phyloP scores from a whole-genome alignment of 768 basidiomycete species.

The Tephrocybe sp. region DNA sequence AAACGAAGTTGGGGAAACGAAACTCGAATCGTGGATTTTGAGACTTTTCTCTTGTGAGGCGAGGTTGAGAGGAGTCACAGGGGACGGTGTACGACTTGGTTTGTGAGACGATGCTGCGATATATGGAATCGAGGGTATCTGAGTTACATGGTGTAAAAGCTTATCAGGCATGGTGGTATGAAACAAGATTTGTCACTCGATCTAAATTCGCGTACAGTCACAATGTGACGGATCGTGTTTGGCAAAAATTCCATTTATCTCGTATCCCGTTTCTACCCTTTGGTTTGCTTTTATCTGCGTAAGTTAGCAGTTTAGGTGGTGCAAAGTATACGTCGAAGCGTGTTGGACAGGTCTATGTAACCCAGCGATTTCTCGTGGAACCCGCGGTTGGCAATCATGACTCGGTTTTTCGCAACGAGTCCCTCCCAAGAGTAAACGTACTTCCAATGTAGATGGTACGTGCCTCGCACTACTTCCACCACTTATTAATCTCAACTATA shows the following conservation, averaged over 20 bases:
- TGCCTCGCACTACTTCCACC: too few relatives aligned
- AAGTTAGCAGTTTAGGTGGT: too few relatives aligned
- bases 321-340: too few relatives aligned
- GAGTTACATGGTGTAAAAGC: neutral
- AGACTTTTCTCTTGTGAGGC: constrained; percentile 44
- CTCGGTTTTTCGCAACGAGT: too few relatives aligned
- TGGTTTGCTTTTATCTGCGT: too few relatives aligned
- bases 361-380: too few relatives aligned
- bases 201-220: constrained; percentile 14
- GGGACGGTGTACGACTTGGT: constrained; percentile 8
- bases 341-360: too few relatives aligned
- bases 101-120: neutral
- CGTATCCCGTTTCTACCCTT: neutral
- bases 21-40: constrained; percentile 45
- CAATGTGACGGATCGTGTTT: constrained; percentile 19
- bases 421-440: too few relatives aligned
- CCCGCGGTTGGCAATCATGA: too few relatives aligned
- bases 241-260: neutral
- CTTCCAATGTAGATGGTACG: too few relatives aligned
- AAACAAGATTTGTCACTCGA: constrained; percentile 1
- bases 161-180: neutral
- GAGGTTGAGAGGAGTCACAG: constrained; percentile 5
- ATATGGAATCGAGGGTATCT: too few relatives aligned
- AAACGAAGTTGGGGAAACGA: constrained; percentile 45
- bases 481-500: too few relatives aligned